Percentiles rank a stretch among this genome's conserved stretches.
phyloP scores from a whole-genome alignment of 192 early-diverging fungal species.

The Cladochytrium replicatum region DNA sequence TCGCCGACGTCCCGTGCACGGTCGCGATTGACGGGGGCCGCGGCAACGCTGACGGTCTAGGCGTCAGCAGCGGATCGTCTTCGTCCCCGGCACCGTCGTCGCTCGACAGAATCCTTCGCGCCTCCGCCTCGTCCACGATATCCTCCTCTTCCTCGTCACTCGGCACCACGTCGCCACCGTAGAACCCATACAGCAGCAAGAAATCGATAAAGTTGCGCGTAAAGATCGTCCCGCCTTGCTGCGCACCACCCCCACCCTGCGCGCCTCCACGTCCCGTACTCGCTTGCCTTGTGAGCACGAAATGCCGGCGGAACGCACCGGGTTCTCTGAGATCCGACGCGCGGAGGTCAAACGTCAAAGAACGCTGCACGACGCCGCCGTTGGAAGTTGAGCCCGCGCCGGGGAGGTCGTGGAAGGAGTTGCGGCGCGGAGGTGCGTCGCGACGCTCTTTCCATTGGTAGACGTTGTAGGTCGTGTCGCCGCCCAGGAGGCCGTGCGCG shows the following conservation, averaged over 20 bases:
- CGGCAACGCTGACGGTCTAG: slow-evolving; percentile 4
- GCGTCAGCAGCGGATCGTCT: slow-evolving; percentile 31
- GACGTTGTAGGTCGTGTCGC: neutral
- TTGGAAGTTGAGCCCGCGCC: neutral
- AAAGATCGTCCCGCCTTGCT: slow-evolving; percentile 48
- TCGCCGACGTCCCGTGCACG: slow-evolving; percentile 34
- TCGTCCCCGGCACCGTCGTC: no score
- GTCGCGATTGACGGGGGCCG: slow-evolving; percentile 14
- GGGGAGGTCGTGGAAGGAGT: neutral
- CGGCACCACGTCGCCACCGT: slow-evolving; percentile 88
- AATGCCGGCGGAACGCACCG: slow-evolving; percentile 83
- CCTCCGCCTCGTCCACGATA: slow-evolving; percentile 33
- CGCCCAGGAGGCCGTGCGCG: neutral
- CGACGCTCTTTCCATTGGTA: neutral
- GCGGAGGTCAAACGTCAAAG: no score
- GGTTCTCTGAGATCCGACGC: slow-evolving; percentile 59
- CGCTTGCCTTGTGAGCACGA: slow-evolving; percentile 66
- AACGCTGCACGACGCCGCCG: no score
- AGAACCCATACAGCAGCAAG: slow-evolving; percentile 84
- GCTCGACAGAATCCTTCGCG: no score
- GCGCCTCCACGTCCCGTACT: no score
- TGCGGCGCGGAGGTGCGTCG: neutral
- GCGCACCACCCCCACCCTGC: slow-evolving; percentile 49
- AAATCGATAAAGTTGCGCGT: slow-evolving; percentile 94
- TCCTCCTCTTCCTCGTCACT: slow-evolving; percentile 51